phyloP scores from a whole-genome alignment of 164 flowering plant genomes.

The Kalanchoe fedtschenkoi region DNA sequence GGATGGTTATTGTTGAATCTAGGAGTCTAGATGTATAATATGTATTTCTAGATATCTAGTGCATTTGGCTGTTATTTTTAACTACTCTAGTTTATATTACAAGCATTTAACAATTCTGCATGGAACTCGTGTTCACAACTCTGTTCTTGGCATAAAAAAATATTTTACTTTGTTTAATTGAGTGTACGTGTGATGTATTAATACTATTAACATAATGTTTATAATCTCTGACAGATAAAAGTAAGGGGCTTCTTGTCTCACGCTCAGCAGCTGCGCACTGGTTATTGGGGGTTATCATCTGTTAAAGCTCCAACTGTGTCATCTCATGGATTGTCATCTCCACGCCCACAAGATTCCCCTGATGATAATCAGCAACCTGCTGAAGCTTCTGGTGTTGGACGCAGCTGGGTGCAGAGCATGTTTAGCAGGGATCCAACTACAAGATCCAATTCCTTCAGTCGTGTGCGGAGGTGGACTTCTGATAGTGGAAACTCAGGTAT shows the following conservation, averaged over 20 bases:
- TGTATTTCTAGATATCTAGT: no score
- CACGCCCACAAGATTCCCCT: slow-evolving; percentile 51
- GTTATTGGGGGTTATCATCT: slow-evolving; percentile 82
- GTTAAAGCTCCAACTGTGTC: slow-evolving; percentile 45
- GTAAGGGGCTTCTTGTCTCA: slow-evolving; percentile 84
- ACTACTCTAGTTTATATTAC: no score
- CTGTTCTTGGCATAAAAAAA: neutral
- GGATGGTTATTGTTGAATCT: neutral
- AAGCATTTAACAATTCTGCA: neutral
- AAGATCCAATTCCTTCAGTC: slow-evolving; percentile 60
- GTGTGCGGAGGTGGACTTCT: slow-evolving; percentile 68
- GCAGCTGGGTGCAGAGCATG: slow-evolving; percentile 99
- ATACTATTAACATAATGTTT: neutral
- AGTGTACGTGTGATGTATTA: neutral
- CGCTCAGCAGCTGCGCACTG: slow-evolving; percentile 63
- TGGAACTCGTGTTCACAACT: neutral
- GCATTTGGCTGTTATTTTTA: no score
- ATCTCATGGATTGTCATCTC: slow-evolving; percentile 68
- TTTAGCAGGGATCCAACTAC: slow-evolving; percentile 74
- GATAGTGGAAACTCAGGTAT: slow-evolving; percentile 52
- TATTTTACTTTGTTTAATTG: neutral
- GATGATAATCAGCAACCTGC: slow-evolving; percentile 71
- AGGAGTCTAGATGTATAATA: neutral
- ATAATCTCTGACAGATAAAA: slow-evolving; percentile 45
- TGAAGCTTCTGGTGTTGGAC: slow-evolving; percentile 87